Conservation (phyloP, 257 asterid species). For the Lithospermum erythrorhizon region DNA sequence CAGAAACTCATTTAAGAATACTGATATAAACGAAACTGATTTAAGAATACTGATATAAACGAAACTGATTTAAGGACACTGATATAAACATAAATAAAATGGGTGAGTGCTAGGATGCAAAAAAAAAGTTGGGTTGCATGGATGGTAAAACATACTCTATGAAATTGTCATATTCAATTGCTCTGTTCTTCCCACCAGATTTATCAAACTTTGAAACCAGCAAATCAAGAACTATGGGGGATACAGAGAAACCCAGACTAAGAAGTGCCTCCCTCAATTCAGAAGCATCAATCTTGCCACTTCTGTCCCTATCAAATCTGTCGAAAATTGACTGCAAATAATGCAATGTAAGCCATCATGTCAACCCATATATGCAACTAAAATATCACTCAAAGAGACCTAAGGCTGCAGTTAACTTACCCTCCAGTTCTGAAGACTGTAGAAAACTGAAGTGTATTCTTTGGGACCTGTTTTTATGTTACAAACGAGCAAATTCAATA, state of each 20-base stretch:
- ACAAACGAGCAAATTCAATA: slow-evolving; percentile 2
- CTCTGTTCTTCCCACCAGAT: slow-evolving; percentile 67
- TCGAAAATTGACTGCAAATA: slow-evolving; percentile 54
- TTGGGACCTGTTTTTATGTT: slow-evolving; percentile 59
- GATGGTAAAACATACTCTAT: slow-evolving; percentile 54
- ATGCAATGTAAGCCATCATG: slow-evolving; percentile 8
- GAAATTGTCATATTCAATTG: slow-evolving; percentile 90
- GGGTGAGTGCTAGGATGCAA: not conserved
- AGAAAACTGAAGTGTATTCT: slow-evolving; percentile 70
- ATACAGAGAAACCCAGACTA: slow-evolving; percentile 72
- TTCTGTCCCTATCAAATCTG: slow-evolving; percentile 83
- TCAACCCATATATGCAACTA: slow-evolving; percentile 1
- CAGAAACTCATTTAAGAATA: slow-evolving; percentile 1
- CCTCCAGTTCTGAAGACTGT: slow-evolving; percentile 96
- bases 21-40: not conserved
- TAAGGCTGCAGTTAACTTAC: slow-evolving; percentile 29
- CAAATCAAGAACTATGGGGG: slow-evolving; percentile 60
- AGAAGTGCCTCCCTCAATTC: slow-evolving; percentile 85
- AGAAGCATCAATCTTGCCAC: slow-evolving; percentile 68
- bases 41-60: not conserved
- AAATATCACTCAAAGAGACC: not conserved
- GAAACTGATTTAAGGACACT: not conserved
- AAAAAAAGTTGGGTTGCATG: not conserved
- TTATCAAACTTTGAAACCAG: slow-evolving; percentile 85
- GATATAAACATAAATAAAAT: no score